Evolutionary conservation across 1,284 basidiomycete genomes (phyloP), one percentile per base, ranked within the genome.

Genomic region (Cryptococcus floricola): DNA sequence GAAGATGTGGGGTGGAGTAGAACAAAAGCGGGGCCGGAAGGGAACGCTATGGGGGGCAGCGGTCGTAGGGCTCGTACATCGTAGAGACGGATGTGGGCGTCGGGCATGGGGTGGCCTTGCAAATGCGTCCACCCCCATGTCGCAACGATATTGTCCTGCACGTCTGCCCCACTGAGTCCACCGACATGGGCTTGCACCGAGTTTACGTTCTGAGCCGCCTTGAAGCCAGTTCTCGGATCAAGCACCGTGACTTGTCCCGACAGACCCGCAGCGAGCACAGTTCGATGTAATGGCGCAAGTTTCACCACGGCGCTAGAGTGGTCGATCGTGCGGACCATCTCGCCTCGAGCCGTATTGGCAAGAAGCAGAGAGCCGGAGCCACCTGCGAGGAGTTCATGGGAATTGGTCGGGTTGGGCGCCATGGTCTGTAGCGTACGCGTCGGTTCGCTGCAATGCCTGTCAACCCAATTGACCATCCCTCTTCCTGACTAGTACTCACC

Each of bases 71-170:
- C 88, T 31, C 95, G 86, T 27, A 92, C 72, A 73, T 98, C 95
- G 70, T 90, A 96, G 10, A 97, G 82, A 75, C 96, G 95, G 64
- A 98, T 89, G 27, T 96, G 80, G 2, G 92, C 89, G 73, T 98
- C 95, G 0, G 91, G 88, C 50, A 89, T 83, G 1, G 94, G 91
- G 46, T 89, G 87, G 19, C 89, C 87, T 74, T 91, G 90, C 91
- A 89, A 87, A 73, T 90, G 82, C 7, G 88, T 87, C 78, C 87
- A 87, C 3, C 93, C 93, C 66, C 92, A 89, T 2, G 90, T 91
- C 67, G 87, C 89, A 27, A 89, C 82, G 59, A 86, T 83, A 73
- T 91, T 87, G 3, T 88, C 89, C 41, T 83, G 82, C 0, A 82
- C 81, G 64, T 91, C 87, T 27, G 95, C 81, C n/a, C 88, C 91